Evolutionary conservation across 768 basidiomycete genomes (phyloP).

Genomic region (Mycena metata): DNA sequence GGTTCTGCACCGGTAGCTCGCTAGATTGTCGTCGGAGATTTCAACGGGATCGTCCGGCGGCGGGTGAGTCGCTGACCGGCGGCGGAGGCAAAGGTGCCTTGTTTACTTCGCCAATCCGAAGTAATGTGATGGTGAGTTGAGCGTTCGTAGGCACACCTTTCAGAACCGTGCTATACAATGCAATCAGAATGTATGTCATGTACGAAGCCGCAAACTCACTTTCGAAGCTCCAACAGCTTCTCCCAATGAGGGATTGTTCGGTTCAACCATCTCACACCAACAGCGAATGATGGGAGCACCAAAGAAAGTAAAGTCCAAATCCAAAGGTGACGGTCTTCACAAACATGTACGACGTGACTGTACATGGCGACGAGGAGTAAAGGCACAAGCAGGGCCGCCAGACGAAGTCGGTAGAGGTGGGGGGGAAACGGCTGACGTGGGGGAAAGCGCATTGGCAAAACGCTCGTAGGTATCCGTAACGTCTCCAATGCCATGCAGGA

Average conservation of each 20-base stretch:
- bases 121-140: constrained; percentile 57
- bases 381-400: constrained; percentile 48
- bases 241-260: constrained; percentile 52
- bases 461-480: constrained; percentile 28
- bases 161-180: constrained; percentile 50
- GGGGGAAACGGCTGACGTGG: constrained; percentile 52
- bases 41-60: constrained; percentile 22
- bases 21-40: constrained; percentile 26
- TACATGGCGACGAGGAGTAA: constrained; percentile 47
- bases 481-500: constrained; percentile 24
- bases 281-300: constrained; percentile 53
- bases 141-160: constrained; percentile 59
- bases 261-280: constrained; percentile 47
- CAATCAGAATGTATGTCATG: constrained; percentile 23
- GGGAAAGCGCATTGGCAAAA: constrained; percentile 50
- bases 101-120: constrained; percentile 55
- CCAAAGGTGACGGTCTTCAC: constrained; percentile 46
- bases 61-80: constrained; percentile 36
- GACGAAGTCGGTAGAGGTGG: constrained; percentile 43
- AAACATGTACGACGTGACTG: constrained; percentile 46
- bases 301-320: constrained; percentile 55
- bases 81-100: constrained; percentile 57
- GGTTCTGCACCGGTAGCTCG: constrained; percentile 23
- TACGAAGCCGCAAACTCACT: constrained; percentile 45
- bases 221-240: constrained; percentile 50